Evolutionary conservation across 768 basidiomycete species (phyloP), one percentile per base, ranked within the genome.

Genomic region (Multifurca ochricompacta): DNA sequence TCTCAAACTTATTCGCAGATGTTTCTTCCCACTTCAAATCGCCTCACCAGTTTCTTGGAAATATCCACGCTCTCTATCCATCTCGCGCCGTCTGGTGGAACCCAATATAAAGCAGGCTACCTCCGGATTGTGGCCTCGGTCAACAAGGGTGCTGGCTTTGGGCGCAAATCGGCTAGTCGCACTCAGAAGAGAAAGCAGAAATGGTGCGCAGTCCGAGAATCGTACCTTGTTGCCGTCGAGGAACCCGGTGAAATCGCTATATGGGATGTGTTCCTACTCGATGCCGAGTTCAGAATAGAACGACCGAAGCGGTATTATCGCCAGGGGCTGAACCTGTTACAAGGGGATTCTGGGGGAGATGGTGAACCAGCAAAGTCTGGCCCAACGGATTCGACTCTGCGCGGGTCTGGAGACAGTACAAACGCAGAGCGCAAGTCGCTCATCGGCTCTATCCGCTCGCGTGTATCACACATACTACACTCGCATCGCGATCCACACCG

Each of bases 191-290:
- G 81, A 61, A 77, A 83, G 52, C 78, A 78, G 34, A 79, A 84
- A 52, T 98, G 96, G 96, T 95, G 91, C 69, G 81, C 89, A 43
- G 81, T 98, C 11, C 77, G 94, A 7, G 95, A 98, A 60, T 89
- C 87, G 61, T 97, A 92, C 69, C 72, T 99, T 10, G 87, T 96
- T 18, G 82, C 84, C 1, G 76, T 91, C 21, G 81, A 87, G 57
- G 91, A 96, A 62, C 86, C 88, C 11, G 92, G 90, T 56, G 85
- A 94, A 88, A 73, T 85, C n/a, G 73, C 71, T n/a, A 71, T 96
- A 35, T 91, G 87, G 81, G 95, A 98, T 55, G 93, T 97, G 11
- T 95, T 99, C 70, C 75, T 97, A 36, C 72, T 98, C 48, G 95
- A 98, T 66, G 70, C 79, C 0, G 86, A 92, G 64, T 98, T 99